phyloP scores from a whole-genome alignment of 495 filamentous ascomycete species.

The Hypoxylon perforatum region DNA sequence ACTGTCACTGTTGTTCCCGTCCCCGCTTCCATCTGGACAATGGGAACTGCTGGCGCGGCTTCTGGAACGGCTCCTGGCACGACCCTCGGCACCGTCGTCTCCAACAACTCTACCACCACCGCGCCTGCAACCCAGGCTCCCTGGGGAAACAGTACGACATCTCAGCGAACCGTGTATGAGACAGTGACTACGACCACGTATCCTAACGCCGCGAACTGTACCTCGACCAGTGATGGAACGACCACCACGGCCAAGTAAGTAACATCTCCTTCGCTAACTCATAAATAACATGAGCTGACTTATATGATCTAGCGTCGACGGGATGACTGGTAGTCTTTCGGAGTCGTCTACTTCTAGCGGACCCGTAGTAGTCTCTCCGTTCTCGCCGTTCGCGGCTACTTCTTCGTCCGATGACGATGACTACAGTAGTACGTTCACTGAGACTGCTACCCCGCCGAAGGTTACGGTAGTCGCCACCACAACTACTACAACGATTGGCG shows the following conservation, averaged over 20 bases:
- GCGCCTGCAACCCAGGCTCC: too few species aligned
- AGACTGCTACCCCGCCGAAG: slow-evolving; percentile 21
- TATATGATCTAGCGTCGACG: slow-evolving; percentile 11
- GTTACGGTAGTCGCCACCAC: slow-evolving; percentile 26
- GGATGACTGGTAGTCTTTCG: slow-evolving; percentile 5
- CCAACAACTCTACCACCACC: too few species aligned
- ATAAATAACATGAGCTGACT: slow-evolving; percentile 17
- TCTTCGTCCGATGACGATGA: slow-evolving; percentile 10
- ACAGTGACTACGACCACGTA: slow-evolving; percentile 9
- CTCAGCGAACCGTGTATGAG: slow-evolving; percentile 17
- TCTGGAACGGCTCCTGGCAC: too few species aligned
- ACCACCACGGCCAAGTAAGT: slow-evolving; percentile 29
- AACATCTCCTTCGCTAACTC: background rate
- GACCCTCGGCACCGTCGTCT: too few species aligned
- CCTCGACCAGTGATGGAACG: background rate
- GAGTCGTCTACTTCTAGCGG: background rate
- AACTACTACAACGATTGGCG: background rate
- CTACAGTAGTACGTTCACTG: slow-evolving; percentile 26
- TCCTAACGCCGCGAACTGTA: slow-evolving; percentile 30
- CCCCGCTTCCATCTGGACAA: background rate
- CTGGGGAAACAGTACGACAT: background rate
- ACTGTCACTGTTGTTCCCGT: slow-evolving; percentile 31
- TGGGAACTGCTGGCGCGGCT: too few species aligned
- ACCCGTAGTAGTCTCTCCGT: too few species aligned
- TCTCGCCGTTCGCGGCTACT: too few species aligned